Evolutionary conservation across 2,329 filamentous ascomycete species (phyloP), one percentile per base, ranked within the genome.

Genomic region (Fusarium graminum): DNA sequence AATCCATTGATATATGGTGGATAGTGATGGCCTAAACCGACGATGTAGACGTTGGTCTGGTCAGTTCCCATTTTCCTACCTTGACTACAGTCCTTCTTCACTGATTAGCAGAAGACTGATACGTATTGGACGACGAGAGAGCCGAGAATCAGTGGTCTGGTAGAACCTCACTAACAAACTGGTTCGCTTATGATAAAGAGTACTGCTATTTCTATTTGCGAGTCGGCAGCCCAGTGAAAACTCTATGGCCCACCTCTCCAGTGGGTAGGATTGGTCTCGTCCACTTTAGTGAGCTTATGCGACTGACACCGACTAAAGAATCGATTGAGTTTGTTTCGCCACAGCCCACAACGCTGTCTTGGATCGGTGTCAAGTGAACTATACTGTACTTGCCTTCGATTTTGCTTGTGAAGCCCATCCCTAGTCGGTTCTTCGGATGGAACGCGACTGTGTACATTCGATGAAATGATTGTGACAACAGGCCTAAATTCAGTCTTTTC

Each of bases 21-120:
- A 50, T 50, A 50, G 34, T 50, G 46, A 25, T 50, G 46, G n/a
- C 46, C 46, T 50, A 50, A 50, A 50, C 46, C 46, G 17, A 50
- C 46, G 8, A 50, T 50, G 46, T 41, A 41, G 46, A 40, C 46
- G 46, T 36, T 50, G 46, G 46, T 36, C 46, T 50, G 46, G 36
- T 41, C 46, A 22, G 34, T 41, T 41, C 26, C 46, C 46, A 50
- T 50, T 40, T 50, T 50, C n/a, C 34, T 50, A 32, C 36, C 46
- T 50, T 25, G 34, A 50, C 36, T 41, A 41, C 17, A 50, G 36
- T 41, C 36, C 46, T 50, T 50, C 26, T 41, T 30, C 13, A 32
- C 36, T 50, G 26, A 41, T 41, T 30, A 32, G 26, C 13, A 41
- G 3, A 50, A 32, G 36, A 50, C 36, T 40, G 26, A 50, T 50